phyloP scores from a whole-genome alignment of 257 asterid genomes.

The Gentiana dahurica region DNA sequence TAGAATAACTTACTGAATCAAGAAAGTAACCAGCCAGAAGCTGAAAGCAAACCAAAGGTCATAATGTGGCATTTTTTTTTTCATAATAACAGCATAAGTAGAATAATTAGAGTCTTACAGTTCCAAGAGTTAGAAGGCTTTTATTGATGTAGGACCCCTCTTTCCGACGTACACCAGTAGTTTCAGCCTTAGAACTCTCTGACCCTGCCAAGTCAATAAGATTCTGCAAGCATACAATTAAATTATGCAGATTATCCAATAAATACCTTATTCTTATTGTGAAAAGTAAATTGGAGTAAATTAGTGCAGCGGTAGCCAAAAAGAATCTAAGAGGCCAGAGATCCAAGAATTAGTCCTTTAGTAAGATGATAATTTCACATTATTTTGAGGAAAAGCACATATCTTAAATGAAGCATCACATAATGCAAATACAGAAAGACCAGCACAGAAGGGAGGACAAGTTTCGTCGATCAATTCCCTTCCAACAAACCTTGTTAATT shows the following conservation, averaged over 20 bases:
- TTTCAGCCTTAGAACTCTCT: slow-evolving; percentile 94
- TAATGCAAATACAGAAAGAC: too few relatives aligned
- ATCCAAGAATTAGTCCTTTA: slow-evolving; percentile 5
- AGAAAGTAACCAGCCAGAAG: not conserved
- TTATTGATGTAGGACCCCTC: slow-evolving; percentile 97
- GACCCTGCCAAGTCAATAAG: slow-evolving; percentile 99
- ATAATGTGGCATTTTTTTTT: slow-evolving; percentile 16
- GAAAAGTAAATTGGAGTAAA: not conserved
- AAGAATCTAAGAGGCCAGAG: slow-evolving; percentile 7
- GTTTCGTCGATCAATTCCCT: too few relatives aligned
- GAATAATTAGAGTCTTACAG: slow-evolving; percentile 63
- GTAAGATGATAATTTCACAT: not conserved
- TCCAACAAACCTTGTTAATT: too few relatives aligned
- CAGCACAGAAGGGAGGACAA: too few relatives aligned
- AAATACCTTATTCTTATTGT: slow-evolving; percentile 14
- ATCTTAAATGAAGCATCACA: too few relatives aligned
- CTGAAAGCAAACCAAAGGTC: slow-evolving; percentile 2
- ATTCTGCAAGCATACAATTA: slow-evolving; percentile 55
- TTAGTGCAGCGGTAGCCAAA: not conserved
- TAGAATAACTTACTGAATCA: not conserved
- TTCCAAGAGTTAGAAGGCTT: slow-evolving; percentile 98
- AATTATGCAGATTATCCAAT: slow-evolving; percentile 9
- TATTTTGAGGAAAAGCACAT: too few relatives aligned
- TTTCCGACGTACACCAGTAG: slow-evolving; percentile 86
- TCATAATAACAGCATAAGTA: slow-evolving; percentile 23